Evolutionary conservation across 1,139 yeast species (phyloP).

Genomic region (Arxiozyma slooffiae): DNA sequence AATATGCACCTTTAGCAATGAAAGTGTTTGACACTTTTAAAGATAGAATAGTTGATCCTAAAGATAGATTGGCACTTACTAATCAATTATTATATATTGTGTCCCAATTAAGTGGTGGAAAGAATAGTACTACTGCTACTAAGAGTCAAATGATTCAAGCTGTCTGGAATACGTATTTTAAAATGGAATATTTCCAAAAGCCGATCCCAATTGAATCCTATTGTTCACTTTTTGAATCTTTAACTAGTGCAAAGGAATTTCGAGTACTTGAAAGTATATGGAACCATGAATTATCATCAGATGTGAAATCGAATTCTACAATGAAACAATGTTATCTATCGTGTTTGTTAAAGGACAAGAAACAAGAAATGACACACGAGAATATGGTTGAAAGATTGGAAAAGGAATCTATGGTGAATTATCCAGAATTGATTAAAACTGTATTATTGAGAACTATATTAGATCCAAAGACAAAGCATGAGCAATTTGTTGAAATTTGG

Average conservation of each 20-base stretch:
- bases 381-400: conserved; percentile 4
- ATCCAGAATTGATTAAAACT: background rate
- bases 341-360: conserved; percentile 10
- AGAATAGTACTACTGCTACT: conserved; percentile 6
- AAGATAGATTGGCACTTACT: conserved; percentile 9
- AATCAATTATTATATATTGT: conserved; percentile 20
- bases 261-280: conserved; percentile 17
- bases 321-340: conserved; percentile 18
- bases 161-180: conserved; percentile 27
- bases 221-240: conserved; percentile 17
- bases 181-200: conserved; percentile 6
- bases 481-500: conserved; percentile 7
- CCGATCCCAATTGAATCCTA: conserved; percentile 15
- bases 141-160: conserved; percentile 23
- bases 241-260: conserved; percentile 14
- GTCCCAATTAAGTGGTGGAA: conserved; percentile 12
- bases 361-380: conserved; percentile 6
- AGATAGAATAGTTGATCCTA: conserved; percentile 1
- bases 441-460: conserved; percentile 15
- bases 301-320: conserved; percentile 12
- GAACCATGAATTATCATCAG: conserved; percentile 20
- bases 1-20: conserved; percentile 17
- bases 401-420: background rate
- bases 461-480: conserved; percentile 7
- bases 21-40: conserved; percentile 19